phyloP scores from a whole-genome alignment of 176 grass and related monocot genomes.

The Leersia perrieri region DNA sequence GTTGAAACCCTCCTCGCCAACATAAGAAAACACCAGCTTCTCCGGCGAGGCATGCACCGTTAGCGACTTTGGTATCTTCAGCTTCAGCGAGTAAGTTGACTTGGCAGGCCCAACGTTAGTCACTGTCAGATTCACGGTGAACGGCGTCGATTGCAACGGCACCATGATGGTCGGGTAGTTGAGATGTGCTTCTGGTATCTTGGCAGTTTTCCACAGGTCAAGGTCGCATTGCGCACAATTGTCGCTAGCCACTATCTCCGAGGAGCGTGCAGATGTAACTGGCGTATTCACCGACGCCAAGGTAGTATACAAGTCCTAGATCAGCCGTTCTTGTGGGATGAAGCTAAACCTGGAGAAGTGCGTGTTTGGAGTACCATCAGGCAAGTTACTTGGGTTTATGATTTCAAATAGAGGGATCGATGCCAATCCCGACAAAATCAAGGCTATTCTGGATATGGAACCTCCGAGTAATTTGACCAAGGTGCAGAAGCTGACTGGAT shows the following conservation, averaged over 20 bases:
- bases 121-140: slow-evolving; percentile 20
- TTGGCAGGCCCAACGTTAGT: slow-evolving; percentile 19
- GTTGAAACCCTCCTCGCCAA: not conserved
- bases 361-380: no score
- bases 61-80: not conserved
- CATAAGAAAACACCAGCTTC: slow-evolving; percentile 3
- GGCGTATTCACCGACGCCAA: not conserved
- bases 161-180: slow-evolving; percentile 41
- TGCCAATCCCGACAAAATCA: no score
- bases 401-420: no score
- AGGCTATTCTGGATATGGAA: no score
- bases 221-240: not conserved
- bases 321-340: not conserved
- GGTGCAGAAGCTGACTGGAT: no score
- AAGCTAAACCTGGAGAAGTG: no score
- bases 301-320: slow-evolving; percentile 41
- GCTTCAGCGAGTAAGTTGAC: slow-evolving; percentile 3
- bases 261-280: slow-evolving; percentile 28
- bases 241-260: not conserved
- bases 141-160: not conserved
- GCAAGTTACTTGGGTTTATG: no score
- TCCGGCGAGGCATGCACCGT: not conserved
- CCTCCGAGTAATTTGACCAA: no score
- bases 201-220: not conserved
- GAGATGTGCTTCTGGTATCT: not conserved